A percentile compares a stretch with the other conserved stretches of the same genome.
These are phyloP conservation scores for Talaromyces sp. DNA, from an alignment of 2,329 filamentous ascomycete species.

Conservation along the genomic window DNA sequence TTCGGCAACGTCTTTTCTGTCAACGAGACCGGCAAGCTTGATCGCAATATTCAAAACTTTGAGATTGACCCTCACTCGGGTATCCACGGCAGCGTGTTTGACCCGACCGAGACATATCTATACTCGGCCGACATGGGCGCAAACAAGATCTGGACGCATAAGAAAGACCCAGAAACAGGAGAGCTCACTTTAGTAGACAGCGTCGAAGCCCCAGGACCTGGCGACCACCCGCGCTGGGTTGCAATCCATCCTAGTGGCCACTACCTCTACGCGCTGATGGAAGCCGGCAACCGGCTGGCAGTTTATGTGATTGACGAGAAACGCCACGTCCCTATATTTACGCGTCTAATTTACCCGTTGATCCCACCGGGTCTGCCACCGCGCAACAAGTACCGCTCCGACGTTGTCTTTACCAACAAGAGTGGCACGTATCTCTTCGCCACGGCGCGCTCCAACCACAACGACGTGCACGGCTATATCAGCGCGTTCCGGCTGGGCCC, in stretches of 20 bases:
- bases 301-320: slow-evolving; percentile 73
- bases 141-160: slow-evolving; percentile 70
- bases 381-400: slow-evolving; percentile 67
- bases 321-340: slow-evolving; percentile 72
- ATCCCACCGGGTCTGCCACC: slow-evolving; percentile 58
- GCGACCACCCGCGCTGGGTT: slow-evolving; percentile 83
- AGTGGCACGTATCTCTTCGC: slow-evolving; percentile 75
- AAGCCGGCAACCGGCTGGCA: slow-evolving; percentile 77
- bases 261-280: slow-evolving; percentile 83
- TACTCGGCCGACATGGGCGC: slow-evolving; percentile 46
- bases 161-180: slow-evolving; percentile 58
- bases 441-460: slow-evolving; percentile 72
- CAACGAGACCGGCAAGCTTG: slow-evolving; percentile 35
- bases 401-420: slow-evolving; percentile 70
- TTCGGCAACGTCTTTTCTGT: slow-evolving; percentile 64
- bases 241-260: slow-evolving; percentile 72
- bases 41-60: slow-evolving; percentile 41
- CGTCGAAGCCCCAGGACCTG: slow-evolving; percentile 62
- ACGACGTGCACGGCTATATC: slow-evolving; percentile 73
- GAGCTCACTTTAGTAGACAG: slow-evolving; percentile 64
- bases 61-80: slow-evolving; percentile 40
- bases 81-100: slow-evolving; percentile 47
- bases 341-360: slow-evolving; percentile 68
- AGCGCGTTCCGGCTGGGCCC: slow-evolving; percentile 68
- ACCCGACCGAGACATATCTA: slow-evolving; percentile 39